Conservation (phyloP, 78 protist genomes). For the Parvularia atlantis region DNA sequence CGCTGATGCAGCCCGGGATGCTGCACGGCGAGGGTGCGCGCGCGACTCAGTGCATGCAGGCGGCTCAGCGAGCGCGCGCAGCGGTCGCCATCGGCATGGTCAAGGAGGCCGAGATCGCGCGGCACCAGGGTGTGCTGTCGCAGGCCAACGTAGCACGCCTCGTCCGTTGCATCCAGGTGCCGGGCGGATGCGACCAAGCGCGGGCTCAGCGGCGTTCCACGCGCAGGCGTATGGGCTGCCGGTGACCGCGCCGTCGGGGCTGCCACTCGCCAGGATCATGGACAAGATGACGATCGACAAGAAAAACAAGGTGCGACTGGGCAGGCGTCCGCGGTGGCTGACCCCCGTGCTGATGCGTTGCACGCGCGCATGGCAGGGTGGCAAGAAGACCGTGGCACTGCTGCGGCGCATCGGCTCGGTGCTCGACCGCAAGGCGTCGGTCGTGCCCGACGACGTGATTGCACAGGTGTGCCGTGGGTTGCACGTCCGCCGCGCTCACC, state of each 20-base stretch:
- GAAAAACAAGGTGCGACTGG: conserved; percentile 55
- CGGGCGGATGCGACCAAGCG: no score
- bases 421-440: not conserved
- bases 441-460: not conserved
- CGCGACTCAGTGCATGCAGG: no score
- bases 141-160: conserved; percentile 18
- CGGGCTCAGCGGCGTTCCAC: no score
- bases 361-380: no score
- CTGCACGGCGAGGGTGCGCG: conserved; percentile 34
- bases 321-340: no score
- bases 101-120: conserved; percentile 31
- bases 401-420: conserved; percentile 22
- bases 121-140: conserved; percentile 12
- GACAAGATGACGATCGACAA: conserved; percentile 55
- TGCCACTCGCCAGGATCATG: conserved; percentile 18
- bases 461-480: no score
- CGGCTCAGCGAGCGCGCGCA: no score
- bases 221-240: conserved; percentile 29
- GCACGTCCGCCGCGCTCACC: not conserved
- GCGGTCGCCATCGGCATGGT: conserved; percentile 56
- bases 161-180: not conserved
- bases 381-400: conserved; percentile 9
- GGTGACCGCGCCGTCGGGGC: conserved; percentile 1
- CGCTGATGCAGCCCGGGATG: conserved; percentile 42
- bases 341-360: no score